Evolutionary conservation across 2,329 filamentous ascomycete species (phyloP), one percentile per base, ranked within the genome.

Genomic region (Aspergillaceae sp.): DNA sequence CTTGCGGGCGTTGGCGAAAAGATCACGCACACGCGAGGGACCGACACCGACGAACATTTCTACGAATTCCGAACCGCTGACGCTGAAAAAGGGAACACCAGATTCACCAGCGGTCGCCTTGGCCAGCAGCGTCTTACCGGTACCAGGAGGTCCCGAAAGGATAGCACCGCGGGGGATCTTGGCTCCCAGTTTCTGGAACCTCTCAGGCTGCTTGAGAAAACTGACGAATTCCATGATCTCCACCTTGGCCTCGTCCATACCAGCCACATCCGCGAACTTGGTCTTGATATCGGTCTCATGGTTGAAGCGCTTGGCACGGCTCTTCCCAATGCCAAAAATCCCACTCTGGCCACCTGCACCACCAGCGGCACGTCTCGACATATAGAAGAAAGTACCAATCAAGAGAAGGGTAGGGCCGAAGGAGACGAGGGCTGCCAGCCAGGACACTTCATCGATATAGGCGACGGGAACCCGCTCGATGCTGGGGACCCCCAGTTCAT

Each of bases 1-100:
- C 75, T 97, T 97, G 48, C 92, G 82, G 11, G 92, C 92, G 57
- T 87, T 95, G 47, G 88, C 83, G 61, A 98, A 98, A 44, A 98
- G 74, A 67, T 98, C 92, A 58, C 92, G 83, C 43, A 98, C 92
- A 69, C 92, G 82, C 29, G 91, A 97, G 19, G 92, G 87, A 68
- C 92, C 92, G 49, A 98, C 92, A 80, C 92, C 92, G 43, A 98
- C 92, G 64, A 98, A 98, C 91, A 98, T 98, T 72, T 98, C 92
- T 30, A 98, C 91, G 63, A 98, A 98, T 66, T 98, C 92, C 42
- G 92, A 98, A 64, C 92, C 92, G 67, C 89, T 96, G 58, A 98
- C 92, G 61, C 87, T 95, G 78, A 90, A 98, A 77, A 98, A 98
- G 0, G 92, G 92, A 30, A 98, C 92, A 38, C 86, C 85, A 28